A percentile compares a stretch with the other conserved stretches of the same genome.
phyloP scores from a whole-genome alignment of 1,284 basidiomycete genomes.

The Rhodotorula sp. region DNA sequence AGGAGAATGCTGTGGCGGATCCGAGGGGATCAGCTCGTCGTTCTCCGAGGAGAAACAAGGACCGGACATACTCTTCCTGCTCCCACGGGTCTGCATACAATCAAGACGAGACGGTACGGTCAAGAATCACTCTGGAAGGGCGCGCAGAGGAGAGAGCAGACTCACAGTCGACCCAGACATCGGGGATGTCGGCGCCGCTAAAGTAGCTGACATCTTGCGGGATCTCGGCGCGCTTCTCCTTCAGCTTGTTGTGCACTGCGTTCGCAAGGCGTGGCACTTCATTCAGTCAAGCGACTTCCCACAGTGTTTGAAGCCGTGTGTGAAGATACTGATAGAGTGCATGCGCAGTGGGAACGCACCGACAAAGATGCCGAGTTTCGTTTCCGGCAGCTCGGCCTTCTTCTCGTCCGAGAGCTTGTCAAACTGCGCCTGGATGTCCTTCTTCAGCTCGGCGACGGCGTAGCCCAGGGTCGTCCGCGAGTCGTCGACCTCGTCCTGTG shows the following conservation, averaged over 20 bases:
- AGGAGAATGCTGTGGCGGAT: constrained; percentile 14
- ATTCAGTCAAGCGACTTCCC: not conserved
- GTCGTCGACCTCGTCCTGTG: constrained; percentile 91
- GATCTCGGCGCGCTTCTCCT: constrained; percentile 72
- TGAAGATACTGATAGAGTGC: too few relatives aligned
- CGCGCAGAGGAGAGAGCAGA: not conserved
- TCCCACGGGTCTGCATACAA: constrained; percentile 9
- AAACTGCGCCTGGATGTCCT: constrained; percentile 77
- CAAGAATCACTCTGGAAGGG: too few relatives aligned
- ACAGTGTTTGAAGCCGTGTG: not conserved
- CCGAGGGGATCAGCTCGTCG: not conserved
- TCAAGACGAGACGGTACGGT: too few relatives aligned
- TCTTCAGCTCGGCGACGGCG: constrained; percentile 77
- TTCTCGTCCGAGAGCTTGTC: constrained; percentile 57
- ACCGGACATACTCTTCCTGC: constrained; percentile 15
- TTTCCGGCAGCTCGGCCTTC: constrained; percentile 48
- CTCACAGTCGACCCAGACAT: constrained; percentile 34
- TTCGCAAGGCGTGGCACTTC: not conserved
- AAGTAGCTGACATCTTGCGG: constrained; percentile 63
- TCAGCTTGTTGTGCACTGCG: constrained; percentile 85
- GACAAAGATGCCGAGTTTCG: constrained; percentile 84
- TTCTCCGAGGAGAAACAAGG: too few relatives aligned
- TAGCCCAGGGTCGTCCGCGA: constrained; percentile 71
- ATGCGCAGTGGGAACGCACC: constrained; percentile 37
- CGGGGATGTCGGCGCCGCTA: constrained; percentile 40